Percentiles rank a stretch among this genome's conserved stretches.
Evolutionary conservation across 2,329 filamentous ascomycete genomes (phyloP).

Genomic region (Hypoxylon sp.): DNA sequence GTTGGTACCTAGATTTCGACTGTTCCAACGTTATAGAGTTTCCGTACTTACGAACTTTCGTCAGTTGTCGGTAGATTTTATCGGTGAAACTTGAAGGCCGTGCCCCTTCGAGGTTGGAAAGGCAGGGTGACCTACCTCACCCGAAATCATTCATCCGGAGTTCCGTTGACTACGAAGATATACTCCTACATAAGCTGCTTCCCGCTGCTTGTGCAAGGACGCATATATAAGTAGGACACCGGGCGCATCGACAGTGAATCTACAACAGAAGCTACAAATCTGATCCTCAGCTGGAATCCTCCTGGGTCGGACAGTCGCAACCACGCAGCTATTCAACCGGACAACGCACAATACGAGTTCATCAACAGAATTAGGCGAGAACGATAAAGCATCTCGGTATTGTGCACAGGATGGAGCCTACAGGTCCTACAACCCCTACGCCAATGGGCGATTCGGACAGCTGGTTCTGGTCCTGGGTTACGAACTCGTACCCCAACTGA

Average conservation of each 20-base stretch:
- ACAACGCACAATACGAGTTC: not conserved
- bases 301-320: constrained; percentile 8
- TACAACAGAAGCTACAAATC: not conserved
- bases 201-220: constrained; percentile 16
- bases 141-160: constrained; percentile 33
- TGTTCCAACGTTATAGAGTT: not conserved
- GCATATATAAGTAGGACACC: constrained; percentile 13
- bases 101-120: not conserved
- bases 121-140: constrained; percentile 15
- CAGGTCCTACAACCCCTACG: constrained; percentile 22
- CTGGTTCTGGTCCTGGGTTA: constrained; percentile 49
- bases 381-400: not conserved
- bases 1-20: not conserved
- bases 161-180: constrained; percentile 25
- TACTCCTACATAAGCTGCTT: constrained; percentile 3
- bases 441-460: constrained; percentile 35
- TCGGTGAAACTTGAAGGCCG: not conserved
- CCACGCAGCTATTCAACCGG: not conserved
- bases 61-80: not conserved
- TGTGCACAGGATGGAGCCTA: constrained; percentile 31
- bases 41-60: not conserved
- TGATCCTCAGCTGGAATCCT: constrained; percentile 1
- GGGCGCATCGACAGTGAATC: not conserved
- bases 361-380: not conserved
- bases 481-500: constrained; percentile 45